Evolutionary conservation across 768 basidiomycete species (phyloP).

Genomic region (Russula virescens): DNA sequence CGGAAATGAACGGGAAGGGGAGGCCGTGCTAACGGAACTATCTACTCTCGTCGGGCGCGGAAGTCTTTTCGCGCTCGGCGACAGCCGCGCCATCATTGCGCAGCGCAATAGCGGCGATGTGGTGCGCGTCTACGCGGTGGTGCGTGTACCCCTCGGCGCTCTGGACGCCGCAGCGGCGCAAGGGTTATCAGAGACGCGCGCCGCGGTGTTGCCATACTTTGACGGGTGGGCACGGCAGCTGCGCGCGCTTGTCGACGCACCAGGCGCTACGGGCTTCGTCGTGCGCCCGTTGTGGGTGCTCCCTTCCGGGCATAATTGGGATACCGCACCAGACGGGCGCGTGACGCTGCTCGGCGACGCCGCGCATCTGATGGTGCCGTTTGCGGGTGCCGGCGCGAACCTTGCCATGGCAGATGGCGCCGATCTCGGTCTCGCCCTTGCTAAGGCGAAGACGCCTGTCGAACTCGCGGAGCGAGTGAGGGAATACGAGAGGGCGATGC

Average conservation of each 20-base stretch:
- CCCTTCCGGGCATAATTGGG: conserved; percentile 20
- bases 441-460: conserved; percentile 8
- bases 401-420: conserved; percentile 31
- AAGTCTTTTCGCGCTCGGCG: conserved; percentile 28
- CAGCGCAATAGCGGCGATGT: conserved; percentile 32
- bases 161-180: not conserved
- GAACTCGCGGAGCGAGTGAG: not conserved
- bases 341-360: conserved; percentile 34
- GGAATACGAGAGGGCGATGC: conserved; percentile 14
- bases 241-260: conserved; percentile 18
- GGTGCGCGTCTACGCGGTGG: conserved; percentile 13
- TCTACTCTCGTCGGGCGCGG: conserved; percentile 30
- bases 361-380: conserved; percentile 36
- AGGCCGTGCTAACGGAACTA: not conserved
- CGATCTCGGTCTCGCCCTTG: conserved; percentile 19
- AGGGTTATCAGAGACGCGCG: not conserved
- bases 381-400: conserved; percentile 37
- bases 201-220: not conserved
- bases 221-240: conserved; percentile 7
- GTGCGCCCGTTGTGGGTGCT: conserved; percentile 22
- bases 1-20: not conserved
- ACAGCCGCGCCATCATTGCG: conserved; percentile 28
- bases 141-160: conserved; percentile 5
- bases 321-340: conserved; percentile 13
- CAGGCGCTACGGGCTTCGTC: conserved; percentile 12